These are phyloP conservation scores for Didymosphaeria variabile DNA, from an alignment of 2,329 filamentous ascomycete species.

Conservation along the genomic window DNA sequence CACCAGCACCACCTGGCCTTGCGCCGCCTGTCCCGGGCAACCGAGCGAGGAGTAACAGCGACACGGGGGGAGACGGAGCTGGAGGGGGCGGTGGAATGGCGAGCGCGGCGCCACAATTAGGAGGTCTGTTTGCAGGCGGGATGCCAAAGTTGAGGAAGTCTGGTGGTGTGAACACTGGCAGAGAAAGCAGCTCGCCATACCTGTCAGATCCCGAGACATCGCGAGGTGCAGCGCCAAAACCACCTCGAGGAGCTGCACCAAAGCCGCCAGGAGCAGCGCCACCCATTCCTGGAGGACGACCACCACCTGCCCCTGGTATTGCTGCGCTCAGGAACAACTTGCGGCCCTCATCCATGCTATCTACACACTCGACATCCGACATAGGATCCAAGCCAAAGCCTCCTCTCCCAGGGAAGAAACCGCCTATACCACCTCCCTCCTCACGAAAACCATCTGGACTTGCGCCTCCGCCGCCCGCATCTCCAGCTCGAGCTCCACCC, in stretches of 20 bases:
- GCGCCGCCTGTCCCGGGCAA: conserved; percentile 72
- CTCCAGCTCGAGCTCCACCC: conserved; percentile 53
- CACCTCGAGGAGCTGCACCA: conserved; percentile 61
- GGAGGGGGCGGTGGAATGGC: conserved; percentile 30
- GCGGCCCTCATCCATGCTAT: conserved; percentile 68
- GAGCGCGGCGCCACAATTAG: conserved; percentile 74
- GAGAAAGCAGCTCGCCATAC: conserved; percentile 75
- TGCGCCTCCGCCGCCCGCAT: conserved; percentile 52
- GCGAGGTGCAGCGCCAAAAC: conserved; percentile 61
- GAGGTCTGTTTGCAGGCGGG: conserved; percentile 87
- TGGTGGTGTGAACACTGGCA: conserved; percentile 69
- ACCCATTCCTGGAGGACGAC: conserved; percentile 61
- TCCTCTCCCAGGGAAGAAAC: conserved; percentile 81
- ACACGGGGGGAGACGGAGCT: conserved; percentile 59
- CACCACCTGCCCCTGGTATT: conserved; percentile 68
- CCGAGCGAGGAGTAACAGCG: conserved; percentile 84
- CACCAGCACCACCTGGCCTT: conserved; percentile 65
- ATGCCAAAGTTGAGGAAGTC: conserved; percentile 95
- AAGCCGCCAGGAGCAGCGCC: conserved; percentile 59
- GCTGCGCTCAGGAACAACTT: conserved; percentile 58
- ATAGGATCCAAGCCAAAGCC: conserved; percentile 68
- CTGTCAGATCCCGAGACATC: conserved; percentile 79
- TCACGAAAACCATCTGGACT: conserved; percentile 66
- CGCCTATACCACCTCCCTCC: conserved; percentile 65
- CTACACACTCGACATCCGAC: conserved; percentile 65